These are phyloP conservation scores for Alternaria incomplexa DNA, from an alignment of 2,329 filamentous ascomycete species.

Conservation along the genomic window DNA sequence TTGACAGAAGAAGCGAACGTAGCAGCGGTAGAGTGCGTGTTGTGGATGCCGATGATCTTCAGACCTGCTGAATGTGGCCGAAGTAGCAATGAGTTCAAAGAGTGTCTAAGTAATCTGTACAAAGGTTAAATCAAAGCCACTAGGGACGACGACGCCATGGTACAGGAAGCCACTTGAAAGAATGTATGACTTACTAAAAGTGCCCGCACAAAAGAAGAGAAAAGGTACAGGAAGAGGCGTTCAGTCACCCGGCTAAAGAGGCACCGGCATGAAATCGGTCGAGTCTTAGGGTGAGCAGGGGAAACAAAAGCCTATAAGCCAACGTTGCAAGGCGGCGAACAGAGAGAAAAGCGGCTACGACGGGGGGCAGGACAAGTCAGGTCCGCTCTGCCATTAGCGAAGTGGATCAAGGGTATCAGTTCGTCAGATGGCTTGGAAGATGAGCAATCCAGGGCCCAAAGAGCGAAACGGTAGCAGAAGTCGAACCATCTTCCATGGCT, in stretches of 20 bases:
- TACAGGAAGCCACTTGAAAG: conserved; percentile 7
- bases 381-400: conserved; percentile 36
- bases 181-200: conserved; percentile 40
- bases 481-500: conserved; percentile 41
- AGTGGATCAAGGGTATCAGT: conserved; percentile 29
- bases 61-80: conserved; percentile 50
- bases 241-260: conserved; percentile 46
- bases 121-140: conserved; percentile 23
- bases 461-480: conserved; percentile 41
- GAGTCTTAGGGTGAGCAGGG: conserved; percentile 34
- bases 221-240: conserved; percentile 30
- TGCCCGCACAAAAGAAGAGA: conserved; percentile 49
- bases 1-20: conserved; percentile 16
- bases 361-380: conserved; percentile 24
- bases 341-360: conserved; percentile 9
- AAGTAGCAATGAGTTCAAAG: conserved; percentile 31
- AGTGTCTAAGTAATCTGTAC: conserved; percentile 40
- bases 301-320: conserved; percentile 50
- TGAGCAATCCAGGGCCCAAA: conserved; percentile 18
- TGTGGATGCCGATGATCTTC: conserved; percentile 41
- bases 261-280: conserved; percentile 48
- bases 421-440: conserved; percentile 4
- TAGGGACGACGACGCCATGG: conserved; percentile 10
- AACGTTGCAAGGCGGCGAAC: conserved; percentile 20
- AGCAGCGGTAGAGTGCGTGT: conserved; percentile 18